Evolutionary conservation across 2,329 filamentous ascomycete species (phyloP).

Genomic region (Neoascochyta sp.): DNA sequence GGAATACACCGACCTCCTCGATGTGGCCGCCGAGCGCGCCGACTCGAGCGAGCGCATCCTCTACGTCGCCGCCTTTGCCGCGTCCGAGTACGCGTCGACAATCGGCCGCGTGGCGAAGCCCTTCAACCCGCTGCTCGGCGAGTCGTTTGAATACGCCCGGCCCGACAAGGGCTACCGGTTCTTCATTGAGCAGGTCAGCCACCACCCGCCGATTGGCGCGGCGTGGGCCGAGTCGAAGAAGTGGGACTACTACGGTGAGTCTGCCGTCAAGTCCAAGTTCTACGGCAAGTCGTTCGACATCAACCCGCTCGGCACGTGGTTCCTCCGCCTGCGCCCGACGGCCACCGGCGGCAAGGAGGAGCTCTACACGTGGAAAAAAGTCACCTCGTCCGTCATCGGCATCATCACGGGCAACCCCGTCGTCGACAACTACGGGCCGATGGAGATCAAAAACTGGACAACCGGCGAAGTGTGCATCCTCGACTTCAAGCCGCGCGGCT

Average conservation of each 20-base stretch:
- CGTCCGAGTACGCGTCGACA: constrained; percentile 93
- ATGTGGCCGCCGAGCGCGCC: constrained; percentile 76
- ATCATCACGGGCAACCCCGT: constrained; percentile 96
- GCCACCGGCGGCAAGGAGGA: constrained; percentile 66
- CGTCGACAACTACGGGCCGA: constrained; percentile 95
- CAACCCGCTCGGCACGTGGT: constrained; percentile 95
- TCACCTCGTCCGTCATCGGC: constrained; percentile 93
- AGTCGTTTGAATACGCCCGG: constrained; percentile 93
- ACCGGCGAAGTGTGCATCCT: constrained; percentile 86
- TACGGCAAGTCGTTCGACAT: constrained; percentile 97
- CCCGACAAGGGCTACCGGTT: constrained; percentile 98
- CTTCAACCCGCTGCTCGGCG: constrained; percentile 92
- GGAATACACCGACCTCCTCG: constrained; percentile 92
- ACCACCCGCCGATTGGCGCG: constrained; percentile 92
- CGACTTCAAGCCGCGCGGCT: constrained; percentile 92
- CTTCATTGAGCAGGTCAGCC: constrained; percentile 97
- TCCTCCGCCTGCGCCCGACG: constrained; percentile 75
- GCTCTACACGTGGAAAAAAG: constrained; percentile 98
- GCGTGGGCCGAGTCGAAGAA: constrained; percentile 87
- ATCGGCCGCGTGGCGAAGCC: constrained; percentile 96
- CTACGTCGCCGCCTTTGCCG: constrained; percentile 92
- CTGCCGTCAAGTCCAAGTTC: constrained; percentile 92
- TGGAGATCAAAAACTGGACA: constrained; percentile 97
- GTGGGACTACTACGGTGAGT: constrained; percentile 98
- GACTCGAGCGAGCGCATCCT: constrained; percentile 90